phyloP scores from a whole-genome alignment of 768 basidiomycete genomes.

The Goffeauzyma gilvescens region DNA sequence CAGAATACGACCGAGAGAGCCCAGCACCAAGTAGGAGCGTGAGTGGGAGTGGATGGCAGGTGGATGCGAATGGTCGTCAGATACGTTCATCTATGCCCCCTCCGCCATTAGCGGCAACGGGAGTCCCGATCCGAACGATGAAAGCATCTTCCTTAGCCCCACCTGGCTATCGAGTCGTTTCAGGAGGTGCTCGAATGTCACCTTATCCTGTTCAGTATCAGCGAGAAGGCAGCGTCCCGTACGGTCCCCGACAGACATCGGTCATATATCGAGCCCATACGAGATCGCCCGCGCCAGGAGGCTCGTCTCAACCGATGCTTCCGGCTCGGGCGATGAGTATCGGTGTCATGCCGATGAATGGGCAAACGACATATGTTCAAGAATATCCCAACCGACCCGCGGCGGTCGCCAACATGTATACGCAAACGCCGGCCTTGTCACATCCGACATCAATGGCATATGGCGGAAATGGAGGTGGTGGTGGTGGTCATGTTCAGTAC shows the following conservation, averaged over 20 bases:
- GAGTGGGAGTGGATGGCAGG: too few species aligned
- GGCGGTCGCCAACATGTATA: too few species aligned
- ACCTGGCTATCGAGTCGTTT: neutral
- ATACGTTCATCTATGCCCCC: neutral
- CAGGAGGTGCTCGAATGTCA: neutral
- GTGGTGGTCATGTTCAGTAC: too few species aligned
- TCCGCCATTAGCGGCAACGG: neutral
- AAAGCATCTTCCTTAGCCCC: neutral
- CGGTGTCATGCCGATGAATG: too few species aligned
- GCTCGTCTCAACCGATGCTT: neutral
- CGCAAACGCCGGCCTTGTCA: too few species aligned
- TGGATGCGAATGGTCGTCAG: too few species aligned
- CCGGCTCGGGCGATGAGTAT: too few species aligned
- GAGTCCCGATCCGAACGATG: neutral
- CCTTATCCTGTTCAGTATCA: neutral
- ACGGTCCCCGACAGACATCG: too few species aligned
- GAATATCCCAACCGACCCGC: neutral
- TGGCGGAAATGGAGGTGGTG: too few species aligned
- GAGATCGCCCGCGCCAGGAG: neutral
- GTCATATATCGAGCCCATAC: neutral
- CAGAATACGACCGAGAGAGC: neutral
- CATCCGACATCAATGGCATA: too few species aligned
- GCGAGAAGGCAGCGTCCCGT: neutral
- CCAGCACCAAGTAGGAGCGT: neutral
- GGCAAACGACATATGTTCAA: too few species aligned